Conservation (phyloP, 1,284 basidiomycete genomes). For the Ustanciosporium gigantosporum region DNA sequence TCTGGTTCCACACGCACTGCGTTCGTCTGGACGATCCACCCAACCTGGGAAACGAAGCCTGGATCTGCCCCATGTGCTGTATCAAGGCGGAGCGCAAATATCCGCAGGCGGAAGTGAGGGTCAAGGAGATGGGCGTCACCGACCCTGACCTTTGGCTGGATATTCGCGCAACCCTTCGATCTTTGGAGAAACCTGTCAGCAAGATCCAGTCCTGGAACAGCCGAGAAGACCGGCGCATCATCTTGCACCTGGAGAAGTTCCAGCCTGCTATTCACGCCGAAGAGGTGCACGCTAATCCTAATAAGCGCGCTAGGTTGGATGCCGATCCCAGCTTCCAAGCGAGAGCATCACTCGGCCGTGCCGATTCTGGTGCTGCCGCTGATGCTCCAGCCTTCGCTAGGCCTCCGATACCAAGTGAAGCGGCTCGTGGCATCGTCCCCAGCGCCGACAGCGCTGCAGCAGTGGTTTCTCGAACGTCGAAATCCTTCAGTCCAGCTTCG, state of each 20-base stretch:
- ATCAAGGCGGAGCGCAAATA: conserved; percentile 58
- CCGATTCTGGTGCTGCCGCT: conserved; percentile 3
- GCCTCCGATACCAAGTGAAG: conserved; percentile 27
- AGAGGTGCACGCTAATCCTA: conserved; percentile 26
- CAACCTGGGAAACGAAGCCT: conserved; percentile 43
- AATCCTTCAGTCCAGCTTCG: conserved; percentile 6
- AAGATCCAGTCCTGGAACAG: conserved; percentile 50
- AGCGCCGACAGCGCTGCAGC: neutral
- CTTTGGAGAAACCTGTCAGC: conserved; percentile 49
- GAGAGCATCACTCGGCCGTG: conserved; percentile 14
- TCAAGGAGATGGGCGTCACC: conserved; percentile 45
- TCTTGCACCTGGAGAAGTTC: conserved; percentile 55
- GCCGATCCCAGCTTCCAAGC: conserved; percentile 27
- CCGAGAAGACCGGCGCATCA: conserved; percentile 42
- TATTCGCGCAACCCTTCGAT: conserved; percentile 53
- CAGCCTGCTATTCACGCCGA: conserved; percentile 51
- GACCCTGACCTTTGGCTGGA: conserved; percentile 54
- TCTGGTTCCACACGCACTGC: conserved; percentile 59
- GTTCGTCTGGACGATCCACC: conserved; percentile 47
- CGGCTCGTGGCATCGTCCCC: conserved; percentile 3
- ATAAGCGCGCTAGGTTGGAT: conserved; percentile 27
- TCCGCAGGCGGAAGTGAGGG: conserved; percentile 55
- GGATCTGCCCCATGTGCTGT: conserved; percentile 60
- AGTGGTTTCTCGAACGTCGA: neutral
- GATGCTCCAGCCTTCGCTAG: neutral